These are phyloP conservation scores for Cyclotella atomus DNA, from an alignment of 108 stramenopile species.

Conservation along the genomic window DNA sequence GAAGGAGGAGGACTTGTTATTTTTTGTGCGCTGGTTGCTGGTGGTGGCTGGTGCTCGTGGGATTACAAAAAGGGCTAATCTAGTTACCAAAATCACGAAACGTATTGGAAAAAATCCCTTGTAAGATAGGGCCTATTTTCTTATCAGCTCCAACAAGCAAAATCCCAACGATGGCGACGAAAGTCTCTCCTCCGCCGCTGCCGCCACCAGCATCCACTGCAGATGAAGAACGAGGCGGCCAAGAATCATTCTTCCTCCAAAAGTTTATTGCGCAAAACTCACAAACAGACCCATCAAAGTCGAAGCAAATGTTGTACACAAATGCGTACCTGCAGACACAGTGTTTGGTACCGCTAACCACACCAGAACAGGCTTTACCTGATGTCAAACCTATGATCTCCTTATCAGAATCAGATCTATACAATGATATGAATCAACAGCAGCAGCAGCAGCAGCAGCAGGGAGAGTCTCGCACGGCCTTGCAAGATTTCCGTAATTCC, in stretches of 20 bases:
- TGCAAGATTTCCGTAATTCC: constrained; percentile 21
- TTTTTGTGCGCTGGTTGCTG: too few relatives aligned
- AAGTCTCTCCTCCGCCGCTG: background rate
- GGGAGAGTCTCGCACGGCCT: constrained; percentile 1
- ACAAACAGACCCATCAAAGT: background rate
- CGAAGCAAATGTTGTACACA: background rate
- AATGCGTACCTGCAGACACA: constrained; percentile 6
- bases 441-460: background rate
- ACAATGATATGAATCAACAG: background rate
- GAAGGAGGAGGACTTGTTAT: too few relatives aligned
- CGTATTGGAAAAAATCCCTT: too few relatives aligned
- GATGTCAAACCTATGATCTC: constrained; percentile 18
- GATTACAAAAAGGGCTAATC: too few relatives aligned
- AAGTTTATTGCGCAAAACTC: constrained; percentile 17
- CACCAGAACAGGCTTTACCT: constrained; percentile 14
- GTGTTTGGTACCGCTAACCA: constrained; percentile 28
- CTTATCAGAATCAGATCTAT: background rate
- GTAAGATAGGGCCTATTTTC: too few relatives aligned
- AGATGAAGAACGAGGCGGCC: background rate
- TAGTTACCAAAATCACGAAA: too few relatives aligned
- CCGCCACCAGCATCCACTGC: background rate
- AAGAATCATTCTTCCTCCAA: constrained; percentile 21
- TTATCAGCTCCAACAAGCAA: too few relatives aligned
- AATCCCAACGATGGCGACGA: too few relatives aligned
- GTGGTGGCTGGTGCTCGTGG: too few relatives aligned